phyloP scores from a whole-genome alignment of 108 stramenopile genomes.

The Mediolabrus comicus region DNA sequence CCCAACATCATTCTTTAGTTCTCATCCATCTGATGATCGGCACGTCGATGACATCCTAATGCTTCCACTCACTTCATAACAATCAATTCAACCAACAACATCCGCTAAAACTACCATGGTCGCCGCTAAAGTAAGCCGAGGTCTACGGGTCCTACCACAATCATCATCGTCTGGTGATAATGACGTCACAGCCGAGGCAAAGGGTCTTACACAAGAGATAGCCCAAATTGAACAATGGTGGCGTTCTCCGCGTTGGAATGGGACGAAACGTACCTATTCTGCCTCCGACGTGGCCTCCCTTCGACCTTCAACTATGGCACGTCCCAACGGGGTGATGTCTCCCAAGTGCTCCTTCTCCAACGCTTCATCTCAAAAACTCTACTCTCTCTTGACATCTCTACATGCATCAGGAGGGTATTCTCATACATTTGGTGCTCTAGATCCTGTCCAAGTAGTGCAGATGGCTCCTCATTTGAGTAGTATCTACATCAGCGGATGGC shows the following conservation, averaged over 20 bases:
- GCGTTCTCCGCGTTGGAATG: conserved; percentile 59
- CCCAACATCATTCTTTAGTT: not conserved
- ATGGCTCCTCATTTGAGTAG: conserved; percentile 92
- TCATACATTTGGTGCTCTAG: conserved; percentile 95
- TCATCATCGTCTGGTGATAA: not conserved
- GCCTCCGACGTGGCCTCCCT: conserved; percentile 84
- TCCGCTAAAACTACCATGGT: not conserved
- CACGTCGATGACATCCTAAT: not conserved
- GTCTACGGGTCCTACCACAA: conserved; percentile 27
- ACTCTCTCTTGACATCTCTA: conserved; percentile 60
- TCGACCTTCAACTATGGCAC: conserved; percentile 64
- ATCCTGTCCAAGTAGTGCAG: conserved; percentile 94
- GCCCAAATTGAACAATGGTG: conserved; percentile 78
- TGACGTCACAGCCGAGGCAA: conserved; percentile 36
- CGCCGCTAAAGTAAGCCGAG: conserved; percentile 30
- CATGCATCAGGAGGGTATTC: conserved; percentile 76
- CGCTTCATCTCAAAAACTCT: conserved; percentile 66
- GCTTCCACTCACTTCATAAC: not conserved
- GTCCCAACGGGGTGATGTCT: conserved; percentile 32
- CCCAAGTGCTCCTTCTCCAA: conserved; percentile 66
- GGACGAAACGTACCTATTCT: conserved; percentile 68
- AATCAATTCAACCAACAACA: not conserved
- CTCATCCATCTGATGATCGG: not conserved
- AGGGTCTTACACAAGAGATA: conserved; percentile 55
- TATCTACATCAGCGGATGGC: conserved; percentile 95